Evolutionary conservation across 208 protist species (phyloP), one percentile per base, ranked within the genome.

Genomic region (Trypanosomatidae sp.): DNA sequence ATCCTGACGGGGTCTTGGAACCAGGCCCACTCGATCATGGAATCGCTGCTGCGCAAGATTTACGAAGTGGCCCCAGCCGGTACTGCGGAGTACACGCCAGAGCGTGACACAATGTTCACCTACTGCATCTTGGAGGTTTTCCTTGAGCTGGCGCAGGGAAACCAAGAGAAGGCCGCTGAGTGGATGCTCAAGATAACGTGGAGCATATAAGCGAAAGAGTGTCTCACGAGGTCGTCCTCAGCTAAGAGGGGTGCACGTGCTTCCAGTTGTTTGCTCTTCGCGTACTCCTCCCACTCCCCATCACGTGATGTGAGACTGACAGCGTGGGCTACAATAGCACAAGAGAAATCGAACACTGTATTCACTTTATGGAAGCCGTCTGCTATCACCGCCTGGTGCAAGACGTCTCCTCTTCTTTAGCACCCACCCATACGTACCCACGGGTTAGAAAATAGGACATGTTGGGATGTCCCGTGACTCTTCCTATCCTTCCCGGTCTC

Each of bases 1-100:
- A 92, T 97, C 64, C 79, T 93, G 28, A 91, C 81, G 13, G 92
- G 92, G 28, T 88, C 84, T 33, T 97, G 90, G 90, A 94, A 85
- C 53, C 88, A 97, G 73, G 92, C 92, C 22, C 78, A 90, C 69
- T 73, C 77, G 25, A 84, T 91, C 58, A 83, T 95, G 79, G 87
- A 97, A 55, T 90, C 87, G 43, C 80, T 97, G n/a, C 76, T 97
- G 55, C 71, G 76, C 17, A 93, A 93, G 72, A 81, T 97, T 28
- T 89, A 89, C 75, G 92, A 93, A 41, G 70, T 68, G 0, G 84
- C 80, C 5, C 76, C 83, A 53, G 52, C 77, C 17, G 80, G 81
- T n/a, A 36, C 74, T 10, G 78, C 77, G 33, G 88, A 93, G 69
- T 93, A 82, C 79, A 78, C 62, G 13, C 88, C 88, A 3, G 84